These are phyloP conservation scores for Toxicodendron radicans DNA, from an alignment of 345 rosid genomes.

Conservation along the genomic window DNA sequence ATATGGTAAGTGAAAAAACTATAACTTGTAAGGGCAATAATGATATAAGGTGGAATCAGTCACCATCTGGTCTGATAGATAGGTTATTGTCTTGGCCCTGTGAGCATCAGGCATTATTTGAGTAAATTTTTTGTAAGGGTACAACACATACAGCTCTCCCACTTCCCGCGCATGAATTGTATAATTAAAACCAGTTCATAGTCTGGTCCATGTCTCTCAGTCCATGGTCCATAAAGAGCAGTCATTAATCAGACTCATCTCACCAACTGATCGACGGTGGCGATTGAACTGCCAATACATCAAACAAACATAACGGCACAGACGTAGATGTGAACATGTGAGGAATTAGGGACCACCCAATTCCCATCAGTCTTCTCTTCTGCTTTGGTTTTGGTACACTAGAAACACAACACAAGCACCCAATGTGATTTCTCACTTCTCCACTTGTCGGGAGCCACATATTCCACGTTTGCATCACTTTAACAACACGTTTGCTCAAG, in stretches of 20 bases:
- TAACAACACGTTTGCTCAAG: background rate
- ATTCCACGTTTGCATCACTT: background rate
- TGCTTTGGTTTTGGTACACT: background rate
- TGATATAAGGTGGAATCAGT: background rate
- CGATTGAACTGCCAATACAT: background rate
- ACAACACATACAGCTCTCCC: background rate
- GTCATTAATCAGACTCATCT: background rate
- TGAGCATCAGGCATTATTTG: background rate
- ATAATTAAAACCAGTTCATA: background rate
- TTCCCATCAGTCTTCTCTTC: background rate
- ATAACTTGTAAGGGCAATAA: background rate
- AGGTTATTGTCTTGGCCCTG: background rate
- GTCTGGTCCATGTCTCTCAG: slow-evolving; percentile 10
- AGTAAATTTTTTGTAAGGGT: background rate
- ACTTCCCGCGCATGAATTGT: background rate
- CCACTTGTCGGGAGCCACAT: slow-evolving; percentile 18
- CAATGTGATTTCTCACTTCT: background rate
- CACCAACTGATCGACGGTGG: background rate
- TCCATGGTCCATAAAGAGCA: background rate
- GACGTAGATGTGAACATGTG: background rate
- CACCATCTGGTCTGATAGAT: no score
- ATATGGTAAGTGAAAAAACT: background rate
- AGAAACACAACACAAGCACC: background rate
- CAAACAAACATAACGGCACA: background rate
- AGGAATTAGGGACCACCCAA: slow-evolving; percentile 6